Conservation (phyloP, 2,329 filamentous ascomycete species). For the Leptodontidium sp. region DNA sequence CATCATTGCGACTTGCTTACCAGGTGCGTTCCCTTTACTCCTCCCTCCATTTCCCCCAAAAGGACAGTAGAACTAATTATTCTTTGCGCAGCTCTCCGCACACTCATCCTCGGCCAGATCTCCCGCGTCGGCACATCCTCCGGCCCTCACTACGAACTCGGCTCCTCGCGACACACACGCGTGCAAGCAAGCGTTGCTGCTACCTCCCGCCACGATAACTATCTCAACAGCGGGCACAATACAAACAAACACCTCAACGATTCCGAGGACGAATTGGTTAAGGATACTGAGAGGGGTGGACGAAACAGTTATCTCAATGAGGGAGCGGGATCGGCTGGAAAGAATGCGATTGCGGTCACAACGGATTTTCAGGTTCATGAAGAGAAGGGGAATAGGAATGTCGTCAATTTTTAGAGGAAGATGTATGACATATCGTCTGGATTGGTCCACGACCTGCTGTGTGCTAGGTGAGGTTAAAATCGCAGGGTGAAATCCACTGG, state of each 20-base stretch:
- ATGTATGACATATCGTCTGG: too few relatives aligned
- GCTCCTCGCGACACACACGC: slow-evolving; percentile 14
- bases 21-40: neutral
- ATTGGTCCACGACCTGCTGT: too few relatives aligned
- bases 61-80: neutral
- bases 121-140: slow-evolving; percentile 20
- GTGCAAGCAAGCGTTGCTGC: slow-evolving; percentile 4
- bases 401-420: slow-evolving; percentile 5
- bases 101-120: slow-evolving; percentile 22
- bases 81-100: slow-evolving; percentile 29
- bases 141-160: slow-evolving; percentile 33
- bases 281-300: slow-evolving; percentile 6
- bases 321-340: neutral
- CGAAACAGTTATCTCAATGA: neutral
- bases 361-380: slow-evolving; percentile 23
- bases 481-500: too few relatives aligned
- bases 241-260: slow-evolving; percentile 12
- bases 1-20: slow-evolving; percentile 47
- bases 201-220: slow-evolving; percentile 10
- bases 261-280: slow-evolving; percentile 23
- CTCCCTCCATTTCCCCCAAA: neutral
- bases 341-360: slow-evolving; percentile 17
- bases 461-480: too few relatives aligned
- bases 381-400: slow-evolving; percentile 14
- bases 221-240: slow-evolving; percentile 7